Base-by-base conservation (phyloP, 352 stramenopile genomes). In the Pythium insidiosum region DNA sequence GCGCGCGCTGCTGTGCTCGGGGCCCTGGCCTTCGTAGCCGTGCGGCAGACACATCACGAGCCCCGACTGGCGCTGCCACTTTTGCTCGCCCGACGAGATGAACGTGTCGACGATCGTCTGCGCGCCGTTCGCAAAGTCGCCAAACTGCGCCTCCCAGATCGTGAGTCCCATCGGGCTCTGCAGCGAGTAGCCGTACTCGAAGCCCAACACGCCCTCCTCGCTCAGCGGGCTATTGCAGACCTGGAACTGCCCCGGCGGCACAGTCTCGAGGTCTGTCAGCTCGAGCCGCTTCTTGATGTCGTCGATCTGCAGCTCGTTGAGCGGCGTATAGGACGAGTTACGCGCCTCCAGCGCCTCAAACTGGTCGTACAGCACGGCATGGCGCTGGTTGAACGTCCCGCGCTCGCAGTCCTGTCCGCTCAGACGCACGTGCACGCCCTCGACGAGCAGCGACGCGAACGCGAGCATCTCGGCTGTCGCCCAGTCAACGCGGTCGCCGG, bases 81-180 rank as follows among this genome's bases (percentile, higher is more conserved):
- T 95, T 34, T 91, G 73, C 28, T 95, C 83, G 22, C 81, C 83
- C 11, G 73, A 73, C 20, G 66, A 73, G 26, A 95, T 68, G 38
- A 95, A 95, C 7, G 74, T 88, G 50, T 95, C 83, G 52, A 93
- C 89, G 52, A 95, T 89, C 0, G 72, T 92, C 58, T 95, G 83
- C 5, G 83, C 83, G 24, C 79, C 80, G 59, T 95, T 95, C 1
- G 78, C 81, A 56, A 95, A 95, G 34, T 95, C 83, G 1, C 83
- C 83, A 47, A 95, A 95, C 46, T 95, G 83, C 5, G 83, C 83
- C 53, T 95, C 83, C 97, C 97, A 99, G 29, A 95, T 84, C 21
- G 72, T 88, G 26, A 95, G 61, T 3, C 62, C 67, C 49, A 68
- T 70, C 0, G 79, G 82, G 47, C 63, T 87, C 52, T 92, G 63